Base-by-base conservation (phyloP, 495 filamentous ascomycete species). In the Trichoderma gamsii region DNA sequence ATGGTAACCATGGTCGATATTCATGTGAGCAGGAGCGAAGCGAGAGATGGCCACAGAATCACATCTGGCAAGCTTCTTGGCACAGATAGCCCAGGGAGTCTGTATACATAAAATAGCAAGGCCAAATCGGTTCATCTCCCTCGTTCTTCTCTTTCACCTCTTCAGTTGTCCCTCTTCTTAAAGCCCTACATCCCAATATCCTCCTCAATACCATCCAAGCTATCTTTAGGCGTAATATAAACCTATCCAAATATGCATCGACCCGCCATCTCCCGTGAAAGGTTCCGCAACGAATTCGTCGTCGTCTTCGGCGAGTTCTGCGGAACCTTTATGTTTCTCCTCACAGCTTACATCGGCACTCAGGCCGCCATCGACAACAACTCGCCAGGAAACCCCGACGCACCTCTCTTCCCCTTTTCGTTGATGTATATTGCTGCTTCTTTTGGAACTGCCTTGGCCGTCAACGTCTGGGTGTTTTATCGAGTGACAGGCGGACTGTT, bases 391-490 rank as follows among this genome's bases (percentile, higher is more conserved):
- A 9, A 71, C 72, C 27, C 64, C 70, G 16, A 67, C 75, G 15
- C 75, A 75, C 59, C 76, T 75, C 27, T 72, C 2, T 32, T 68
- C 46, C 49, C 52, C 35, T 63, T 61, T 27, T 38, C 27, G 11
- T 74, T 92, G 35, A 75, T 91, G 25, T 93, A 87, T 74, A 84
- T 90, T 52, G 73, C 86, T 4, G 73, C 90, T 43, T 77, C 79
- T 8, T 91, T 91, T 69, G 89, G 87, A 0, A 87, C 90, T 72
- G 83, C 86, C 1, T 78, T 91, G 67, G 84, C 83, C 9, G 88
- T 88, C 71, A 90, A 90, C 71, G 87, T 86, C 11, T 92, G 88
- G 88, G 80, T 89, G 0, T 91, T 90, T 78, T 90, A 87, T 76
- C 84, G 89, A 18, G 61, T 66, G 0, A 66, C 46, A 5, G 68